A percentile compares a stretch with the other conserved stretches of the same genome.
Evolutionary conservation across 345 rosid species (phyloP).

Genomic region (Capsella bursapastoris): DNA sequence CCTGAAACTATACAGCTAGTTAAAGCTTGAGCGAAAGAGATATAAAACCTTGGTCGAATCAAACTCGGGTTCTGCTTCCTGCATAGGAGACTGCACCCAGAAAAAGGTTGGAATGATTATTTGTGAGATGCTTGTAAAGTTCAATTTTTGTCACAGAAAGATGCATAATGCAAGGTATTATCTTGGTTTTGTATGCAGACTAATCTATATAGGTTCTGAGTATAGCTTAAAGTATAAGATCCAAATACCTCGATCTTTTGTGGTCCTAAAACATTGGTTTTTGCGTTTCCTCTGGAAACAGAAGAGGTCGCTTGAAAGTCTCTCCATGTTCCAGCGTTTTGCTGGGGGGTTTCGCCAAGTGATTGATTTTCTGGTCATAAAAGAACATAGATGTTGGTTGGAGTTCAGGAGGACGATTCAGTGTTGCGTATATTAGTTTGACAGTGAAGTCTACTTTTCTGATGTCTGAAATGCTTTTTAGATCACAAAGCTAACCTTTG

Average conservation of each 20-base stretch:
- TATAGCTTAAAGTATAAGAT: conserved; percentile 17
- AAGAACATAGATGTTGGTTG: conserved; percentile 18
- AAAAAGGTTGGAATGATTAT: conserved; percentile 9
- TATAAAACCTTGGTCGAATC: conserved; percentile 56
- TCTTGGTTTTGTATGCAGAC: background rate
- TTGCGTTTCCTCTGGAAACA: conserved; percentile 21
- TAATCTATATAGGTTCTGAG: conserved; percentile 1
- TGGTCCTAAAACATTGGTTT: conserved; percentile 21
- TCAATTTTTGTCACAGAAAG: conserved; percentile 14
- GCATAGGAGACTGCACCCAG: conserved; percentile 49
- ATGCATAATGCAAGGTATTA: conserved; percentile 22
- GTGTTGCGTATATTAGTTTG: background rate
- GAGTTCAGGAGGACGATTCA: conserved; percentile 7
- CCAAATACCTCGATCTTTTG: conserved; percentile 40
- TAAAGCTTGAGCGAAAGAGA: conserved; percentile 10
- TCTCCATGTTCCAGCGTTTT: conserved; percentile 31
- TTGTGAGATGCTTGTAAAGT: conserved; percentile 19
- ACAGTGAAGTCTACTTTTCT: conserved; percentile 19
- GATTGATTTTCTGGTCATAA: conserved; percentile 24
- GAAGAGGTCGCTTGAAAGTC: conserved; percentile 22
- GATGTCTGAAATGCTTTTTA: conserved; percentile 17
- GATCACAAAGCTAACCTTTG: conserved; percentile 55
- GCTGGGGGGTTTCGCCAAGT: conserved; percentile 2
- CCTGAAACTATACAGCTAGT: background rate
- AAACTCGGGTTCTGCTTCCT: conserved; percentile 49